Percentiles rank a stretch among this genome's conserved stretches.
Conservation (phyloP, 2,329 filamentous ascomycete genomes). For the Pseudonectria buxi region DNA sequence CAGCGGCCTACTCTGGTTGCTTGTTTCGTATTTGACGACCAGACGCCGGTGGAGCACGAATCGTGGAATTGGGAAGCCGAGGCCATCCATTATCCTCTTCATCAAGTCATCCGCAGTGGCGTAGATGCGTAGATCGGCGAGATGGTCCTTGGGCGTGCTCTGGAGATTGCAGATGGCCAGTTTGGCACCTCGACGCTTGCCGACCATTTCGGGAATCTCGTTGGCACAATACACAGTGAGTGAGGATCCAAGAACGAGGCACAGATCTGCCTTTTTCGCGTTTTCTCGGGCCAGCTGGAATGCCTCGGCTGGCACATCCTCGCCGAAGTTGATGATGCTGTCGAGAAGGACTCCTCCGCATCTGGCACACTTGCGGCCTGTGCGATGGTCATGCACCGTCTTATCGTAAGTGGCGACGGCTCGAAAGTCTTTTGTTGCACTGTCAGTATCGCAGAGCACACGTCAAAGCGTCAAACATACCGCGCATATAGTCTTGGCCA, state of each 20-base stretch:
- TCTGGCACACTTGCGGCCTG: slow-evolving; percentile 35
- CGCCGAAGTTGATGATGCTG: slow-evolving; percentile 41
- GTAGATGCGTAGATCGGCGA: slow-evolving; percentile 28
- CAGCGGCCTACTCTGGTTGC: slow-evolving; percentile 16
- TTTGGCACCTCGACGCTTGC: slow-evolving; percentile 21
- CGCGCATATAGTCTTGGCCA: slow-evolving; percentile 39
- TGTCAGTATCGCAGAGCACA: neutral
- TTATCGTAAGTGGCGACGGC: slow-evolving; percentile 38
- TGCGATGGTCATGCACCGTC: slow-evolving; percentile 38
- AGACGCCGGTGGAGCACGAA: slow-evolving; percentile 33
- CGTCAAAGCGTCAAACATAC: slow-evolving; percentile 10
- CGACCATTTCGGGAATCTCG: slow-evolving; percentile 32
- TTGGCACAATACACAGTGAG: slow-evolving; percentile 37
- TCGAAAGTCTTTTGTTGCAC: slow-evolving; percentile 30
- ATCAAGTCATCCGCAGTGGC: slow-evolving; percentile 34
- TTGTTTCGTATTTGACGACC: slow-evolving; percentile 19
- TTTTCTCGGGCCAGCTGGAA: slow-evolving; percentile 29
- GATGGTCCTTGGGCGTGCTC: slow-evolving; percentile 32
- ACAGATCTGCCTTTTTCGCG: slow-evolving; percentile 36
- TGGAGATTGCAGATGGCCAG: slow-evolving; percentile 42
- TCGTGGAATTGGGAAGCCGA: slow-evolving; percentile 28
- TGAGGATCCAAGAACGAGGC: slow-evolving; percentile 39
- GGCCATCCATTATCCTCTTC: slow-evolving; percentile 32
- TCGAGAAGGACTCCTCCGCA: slow-evolving; percentile 35
- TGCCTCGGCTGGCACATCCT: slow-evolving; percentile 25